These are phyloP conservation scores for bread wheat (Triticum aestivum) DNA, from an alignment of 176 grass and related monocot species.

Conservation along the genomic window DNA sequence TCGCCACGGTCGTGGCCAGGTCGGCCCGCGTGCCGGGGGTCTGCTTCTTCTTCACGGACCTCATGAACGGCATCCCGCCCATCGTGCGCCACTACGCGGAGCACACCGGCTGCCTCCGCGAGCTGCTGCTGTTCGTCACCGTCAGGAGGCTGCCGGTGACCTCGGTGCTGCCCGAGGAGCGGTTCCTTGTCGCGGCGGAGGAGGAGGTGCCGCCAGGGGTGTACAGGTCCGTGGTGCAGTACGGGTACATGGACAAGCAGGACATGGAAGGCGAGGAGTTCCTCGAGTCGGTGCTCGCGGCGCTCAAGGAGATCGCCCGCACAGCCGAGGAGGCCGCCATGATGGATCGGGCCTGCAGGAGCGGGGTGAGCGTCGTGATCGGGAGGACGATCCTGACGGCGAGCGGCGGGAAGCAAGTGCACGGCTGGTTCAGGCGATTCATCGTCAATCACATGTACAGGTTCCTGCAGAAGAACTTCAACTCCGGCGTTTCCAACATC, in stretches of 20 bases:
- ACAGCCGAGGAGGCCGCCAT: slow-evolving; percentile 6
- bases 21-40: slow-evolving; percentile 19
- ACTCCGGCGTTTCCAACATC: slow-evolving; percentile 33
- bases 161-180: slow-evolving; percentile 36
- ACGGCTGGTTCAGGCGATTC: slow-evolving; percentile 17
- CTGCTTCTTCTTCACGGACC: slow-evolving; percentile 55
- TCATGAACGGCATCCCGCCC: slow-evolving; percentile 46
- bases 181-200: slow-evolving; percentile 26
- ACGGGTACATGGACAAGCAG: slow-evolving; percentile 47
- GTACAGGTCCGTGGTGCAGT: slow-evolving; percentile 42
- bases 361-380: slow-evolving; percentile 27
- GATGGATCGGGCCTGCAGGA: neutral
- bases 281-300: slow-evolving; percentile 10
- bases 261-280: slow-evolving; percentile 41
- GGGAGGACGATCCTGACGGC: slow-evolving; percentile 47
- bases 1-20: neutral
- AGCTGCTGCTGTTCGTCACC: slow-evolving; percentile 52
- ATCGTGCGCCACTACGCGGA: slow-evolving; percentile 53
- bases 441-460: slow-evolving; percentile 34
- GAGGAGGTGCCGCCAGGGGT: slow-evolving; percentile 9
- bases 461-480: slow-evolving; percentile 58
- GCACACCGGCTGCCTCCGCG: slow-evolving; percentile 37
- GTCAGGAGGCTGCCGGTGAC: slow-evolving; percentile 32
- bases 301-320: slow-evolving; percentile 3
- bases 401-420: neutral